Base-by-base conservation (phyloP, 1,284 basidiomycete genomes). In the Tilletia walkeri region DNA sequence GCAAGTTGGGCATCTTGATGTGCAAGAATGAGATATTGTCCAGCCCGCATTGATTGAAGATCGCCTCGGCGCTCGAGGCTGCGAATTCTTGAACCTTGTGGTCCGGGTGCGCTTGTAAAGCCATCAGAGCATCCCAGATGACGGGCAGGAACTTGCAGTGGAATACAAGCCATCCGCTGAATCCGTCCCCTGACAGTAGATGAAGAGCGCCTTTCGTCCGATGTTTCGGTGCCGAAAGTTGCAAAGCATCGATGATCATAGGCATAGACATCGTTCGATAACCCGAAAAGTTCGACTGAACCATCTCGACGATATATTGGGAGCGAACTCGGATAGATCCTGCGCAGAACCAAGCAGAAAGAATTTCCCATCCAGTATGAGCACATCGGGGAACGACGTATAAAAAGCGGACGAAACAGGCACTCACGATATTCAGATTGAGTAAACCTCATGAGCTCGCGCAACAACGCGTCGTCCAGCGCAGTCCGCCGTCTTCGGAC, bases 381-480 rank as follows among this genome's bases (percentile, higher is more conserved):
- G 24, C 24, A 30, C 24, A 30, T 30, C 24, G 24, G 24, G 24
- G 24, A 30, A 30, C 24, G 24, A 30, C 1, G 24, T 30, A 30
- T 30, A 30, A 30, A 30, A 30, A 30, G 24, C 2, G 24, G 24
- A 30, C 24, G 24, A 30, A 90, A 91, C 65, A 78, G 74, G 69
- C 80, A 77, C 56, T 73, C 78, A 2, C 78, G 74, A 45, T 82
- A 82, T 66, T 78, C 76, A 24, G 79, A 80, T 39, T 96, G 86
- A 59, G 92, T 92, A 70, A 96, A 87, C 78, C 94, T 91, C 36
- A 92, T 88, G 65, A 97, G 85, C 81, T 93, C 91, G 49, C 86
- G 84, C 59, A 97, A 88, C 20, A 98, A 85, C 72, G 85, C 86
- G 82, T 96, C 93, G 78, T 95, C 93, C n/a, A 94, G 86, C 36